Base-by-base conservation (phyloP, 2,329 filamentous ascomycete genomes). In the Colletotrichum tropicale region DNA sequence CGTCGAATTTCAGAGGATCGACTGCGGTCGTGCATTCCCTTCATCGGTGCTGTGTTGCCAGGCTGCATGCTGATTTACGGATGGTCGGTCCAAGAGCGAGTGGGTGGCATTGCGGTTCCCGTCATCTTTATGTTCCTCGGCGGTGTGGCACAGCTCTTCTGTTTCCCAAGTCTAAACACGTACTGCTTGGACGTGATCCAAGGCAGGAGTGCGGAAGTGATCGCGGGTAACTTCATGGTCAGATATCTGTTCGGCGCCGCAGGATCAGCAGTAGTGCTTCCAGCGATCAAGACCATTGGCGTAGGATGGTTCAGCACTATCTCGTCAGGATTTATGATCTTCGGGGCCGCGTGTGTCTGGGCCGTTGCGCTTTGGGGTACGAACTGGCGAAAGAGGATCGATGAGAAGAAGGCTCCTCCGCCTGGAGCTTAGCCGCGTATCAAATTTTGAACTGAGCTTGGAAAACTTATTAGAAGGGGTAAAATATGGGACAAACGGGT, bases 241-340 rank as follows among this genome's bases (percentile, higher is more conserved):
- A 88, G 95, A 8, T 97, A 96, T 82, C 81, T 95, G 8, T 94
- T 96, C 78, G 94, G 92, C 1, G 94, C 94, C 13, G 84, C 91
- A 6, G 94, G 91, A 0, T 94, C 92, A 4, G 94, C 93, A 0
- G 90, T 92, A 3, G 94, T 94, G 70, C 86, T 97, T 72, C 95
- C 95, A 0, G 93, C 93, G 1, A 89, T 96, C n/a, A 87, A 95
- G 75, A 86, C 84, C 34, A 93, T 97, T 70, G 95, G 95, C 5
- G 92, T 96, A 1, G 95, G 95, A 0, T 96, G 94, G 94, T 96
- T 96, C 82, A 93, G 90, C 65, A 96, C 94, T 2, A 93, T 96
- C 75, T 86, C 85, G n/a, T 80, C 70, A 24, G 58, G 28, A 15
- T 76, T 76, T 16, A 34, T 76, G 58, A 24, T 70, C 6, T 28